phyloP scores from a whole-genome alignment of 163 green algal species.

The Coccomyxa subellipsoidea region DNA sequence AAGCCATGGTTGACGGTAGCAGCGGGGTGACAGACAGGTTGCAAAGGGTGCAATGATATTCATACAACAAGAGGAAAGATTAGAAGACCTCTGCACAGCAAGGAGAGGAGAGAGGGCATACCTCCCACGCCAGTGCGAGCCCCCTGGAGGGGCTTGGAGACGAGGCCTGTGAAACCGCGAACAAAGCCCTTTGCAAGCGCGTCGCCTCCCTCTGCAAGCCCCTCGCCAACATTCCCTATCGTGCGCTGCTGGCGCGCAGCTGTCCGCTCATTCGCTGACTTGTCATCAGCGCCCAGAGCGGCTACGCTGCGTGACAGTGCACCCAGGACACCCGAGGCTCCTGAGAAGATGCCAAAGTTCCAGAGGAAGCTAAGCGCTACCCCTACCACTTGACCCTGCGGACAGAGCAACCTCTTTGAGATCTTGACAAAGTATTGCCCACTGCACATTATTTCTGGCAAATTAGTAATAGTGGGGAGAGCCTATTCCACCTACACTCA shows the following conservation, averaged over 20 bases:
- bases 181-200: constrained; percentile 70
- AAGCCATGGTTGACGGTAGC: too few species aligned
- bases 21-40: too few species aligned
- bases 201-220: constrained; percentile 72
- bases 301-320: constrained; percentile 43
- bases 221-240: constrained; percentile 53
- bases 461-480: too few species aligned
- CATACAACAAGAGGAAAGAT: neutral
- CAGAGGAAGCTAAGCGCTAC: constrained; percentile 44
- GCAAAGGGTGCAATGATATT: too few species aligned
- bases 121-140: constrained; percentile 66
- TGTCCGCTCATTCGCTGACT: neutral
- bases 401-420: constrained; percentile 5
- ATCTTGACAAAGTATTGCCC: too few species aligned
- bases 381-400: constrained; percentile 37
- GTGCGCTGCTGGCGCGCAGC: constrained; percentile 10
- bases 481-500: too few species aligned
- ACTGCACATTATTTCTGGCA: too few species aligned
- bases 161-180: constrained; percentile 73
- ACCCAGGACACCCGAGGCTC: constrained; percentile 47
- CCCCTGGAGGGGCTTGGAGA: constrained; percentile 81
- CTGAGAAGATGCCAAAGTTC: constrained; percentile 57
- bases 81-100: neutral
- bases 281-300: constrained; percentile 22
- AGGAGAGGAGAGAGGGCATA: neutral